Conservation (phyloP, 768 basidiomycete genomes). For the Strobilomyces echinocephalus region DNA sequence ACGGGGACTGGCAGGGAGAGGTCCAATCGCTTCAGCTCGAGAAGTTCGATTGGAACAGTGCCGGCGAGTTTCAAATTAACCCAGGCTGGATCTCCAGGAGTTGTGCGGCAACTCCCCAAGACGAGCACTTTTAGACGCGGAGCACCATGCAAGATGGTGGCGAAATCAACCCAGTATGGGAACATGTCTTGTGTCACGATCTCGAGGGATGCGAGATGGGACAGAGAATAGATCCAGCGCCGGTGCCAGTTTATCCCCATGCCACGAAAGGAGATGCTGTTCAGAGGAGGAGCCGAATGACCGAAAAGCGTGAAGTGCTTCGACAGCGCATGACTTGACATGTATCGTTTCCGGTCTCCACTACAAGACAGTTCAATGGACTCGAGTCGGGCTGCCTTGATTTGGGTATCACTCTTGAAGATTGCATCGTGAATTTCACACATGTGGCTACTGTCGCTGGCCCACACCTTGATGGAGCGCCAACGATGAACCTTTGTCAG, state of each 20-base stretch:
- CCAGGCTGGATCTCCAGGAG: neutral
- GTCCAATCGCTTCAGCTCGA: neutral
- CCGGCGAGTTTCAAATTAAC: neutral
- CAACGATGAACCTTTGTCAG: neutral
- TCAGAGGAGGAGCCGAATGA: neutral
- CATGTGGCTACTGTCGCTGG: accelerated
- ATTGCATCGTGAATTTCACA: neutral
- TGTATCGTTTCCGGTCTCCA: no score
- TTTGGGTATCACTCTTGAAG: neutral
- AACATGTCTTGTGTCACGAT: no score
- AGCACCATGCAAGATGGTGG: neutral
- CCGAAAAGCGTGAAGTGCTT: neutral
- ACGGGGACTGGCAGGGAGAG: neutral
- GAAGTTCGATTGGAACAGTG: neutral
- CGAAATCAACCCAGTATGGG: neutral
- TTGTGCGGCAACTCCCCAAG: neutral
- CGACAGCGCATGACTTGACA: neutral
- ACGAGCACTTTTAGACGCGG: neutral
- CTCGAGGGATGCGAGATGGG: no score
- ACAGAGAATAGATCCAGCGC: neutral
- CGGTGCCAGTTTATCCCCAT: no score
- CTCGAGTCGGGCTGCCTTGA: neutral
- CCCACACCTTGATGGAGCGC: neutral
- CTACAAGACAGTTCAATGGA: neutral
- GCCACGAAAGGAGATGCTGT: neutral